A percentile compares a stretch with the other conserved stretches of the same genome.
Evolutionary conservation across 768 basidiomycete genomes (phyloP).

Genomic region (Suillus brevipes): DNA sequence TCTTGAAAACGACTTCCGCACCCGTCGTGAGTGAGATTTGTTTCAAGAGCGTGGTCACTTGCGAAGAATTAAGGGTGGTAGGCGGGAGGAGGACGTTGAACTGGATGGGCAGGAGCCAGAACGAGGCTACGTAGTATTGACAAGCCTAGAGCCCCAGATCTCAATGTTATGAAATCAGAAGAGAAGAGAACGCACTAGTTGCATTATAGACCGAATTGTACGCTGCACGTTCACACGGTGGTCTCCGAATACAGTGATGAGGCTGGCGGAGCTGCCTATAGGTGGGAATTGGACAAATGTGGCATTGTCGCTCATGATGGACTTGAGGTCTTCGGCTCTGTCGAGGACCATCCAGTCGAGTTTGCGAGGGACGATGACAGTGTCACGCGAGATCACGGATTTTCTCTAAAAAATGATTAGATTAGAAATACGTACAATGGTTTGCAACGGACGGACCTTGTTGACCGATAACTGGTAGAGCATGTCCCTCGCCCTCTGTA

Average conservation of each 20-base stretch:
- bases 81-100: constrained; percentile 91
- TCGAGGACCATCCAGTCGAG: constrained; percentile 99
- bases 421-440: constrained; percentile 1
- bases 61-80: constrained; percentile 73
- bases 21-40: constrained; percentile 85
- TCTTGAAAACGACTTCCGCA: constrained; percentile 94
- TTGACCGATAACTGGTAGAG: constrained; percentile 81
- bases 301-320: constrained; percentile 94
- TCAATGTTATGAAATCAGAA: constrained; percentile 15
- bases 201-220: constrained; percentile 92
- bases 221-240: constrained; percentile 92
- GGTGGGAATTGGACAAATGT: constrained; percentile 94
- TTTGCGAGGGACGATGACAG: constrained; percentile 92
- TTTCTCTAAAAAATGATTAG: constrained; percentile 59
- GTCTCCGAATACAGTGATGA: constrained; percentile 94
- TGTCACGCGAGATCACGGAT: constrained; percentile 87
- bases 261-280: constrained; percentile 87
- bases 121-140: constrained; percentile 94
- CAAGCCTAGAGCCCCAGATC: constrained; percentile 63
- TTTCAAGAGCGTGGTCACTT: constrained; percentile 82
- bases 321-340: constrained; percentile 87
- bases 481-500: constrained; percentile 95
- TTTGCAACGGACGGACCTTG: constrained; percentile 54
- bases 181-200: constrained; percentile 61
- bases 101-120: constrained; percentile 93